Percentiles rank a stretch among this genome's conserved stretches.
Evolutionary conservation across 1,284 basidiomycete genomes (phyloP).

Genomic region (Pascua guehoae): DNA sequence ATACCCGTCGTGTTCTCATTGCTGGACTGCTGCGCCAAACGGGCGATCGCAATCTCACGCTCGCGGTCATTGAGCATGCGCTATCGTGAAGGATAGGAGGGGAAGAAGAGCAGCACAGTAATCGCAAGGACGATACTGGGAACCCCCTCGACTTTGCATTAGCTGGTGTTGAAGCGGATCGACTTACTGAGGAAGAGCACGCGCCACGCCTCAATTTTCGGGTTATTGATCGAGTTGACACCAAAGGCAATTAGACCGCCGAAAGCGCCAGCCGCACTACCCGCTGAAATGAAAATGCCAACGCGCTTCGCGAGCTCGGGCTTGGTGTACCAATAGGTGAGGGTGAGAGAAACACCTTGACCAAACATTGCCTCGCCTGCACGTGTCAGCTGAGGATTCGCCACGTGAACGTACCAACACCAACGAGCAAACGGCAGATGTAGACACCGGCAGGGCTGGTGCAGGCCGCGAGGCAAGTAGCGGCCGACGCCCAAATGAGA

Average conservation of each 20-base stretch:
- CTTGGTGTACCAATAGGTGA: slow-evolving; percentile 36
- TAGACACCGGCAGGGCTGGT: slow-evolving; percentile 26
- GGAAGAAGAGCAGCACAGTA: slow-evolving; percentile 60
- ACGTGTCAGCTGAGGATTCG: too few species aligned
- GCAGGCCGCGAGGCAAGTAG: slow-evolving; percentile 29
- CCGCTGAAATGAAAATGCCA: slow-evolving; percentile 42
- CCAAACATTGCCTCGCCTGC: slow-evolving; percentile 38
- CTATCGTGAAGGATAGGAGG: slow-evolving; percentile 69
- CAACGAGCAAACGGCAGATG: slow-evolving; percentile 36
- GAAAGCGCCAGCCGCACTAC: slow-evolving; percentile 27
- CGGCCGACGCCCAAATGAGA: slow-evolving; percentile 35
- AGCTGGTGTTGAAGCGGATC: too few species aligned
- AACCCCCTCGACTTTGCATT: slow-evolving; percentile 6
- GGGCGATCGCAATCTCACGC: slow-evolving; percentile 62
- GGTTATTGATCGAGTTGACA: slow-evolving; percentile 19
- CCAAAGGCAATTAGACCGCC: slow-evolving; percentile 26
- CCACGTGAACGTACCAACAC: too few species aligned
- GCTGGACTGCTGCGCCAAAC: slow-evolving; percentile 64
- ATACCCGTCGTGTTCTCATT: slow-evolving; percentile 53
- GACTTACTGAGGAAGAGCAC: slow-evolving; percentile 13
- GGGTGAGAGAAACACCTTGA: slow-evolving; percentile 25
- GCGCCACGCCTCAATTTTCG: slow-evolving; percentile 10
- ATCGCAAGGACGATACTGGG: slow-evolving; percentile 58
- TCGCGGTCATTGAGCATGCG: slow-evolving; percentile 63
- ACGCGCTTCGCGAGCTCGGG: slow-evolving; percentile 40